Evolutionary conservation across 768 basidiomycete species (phyloP).

Genomic region (Termitomyces sp.): DNA sequence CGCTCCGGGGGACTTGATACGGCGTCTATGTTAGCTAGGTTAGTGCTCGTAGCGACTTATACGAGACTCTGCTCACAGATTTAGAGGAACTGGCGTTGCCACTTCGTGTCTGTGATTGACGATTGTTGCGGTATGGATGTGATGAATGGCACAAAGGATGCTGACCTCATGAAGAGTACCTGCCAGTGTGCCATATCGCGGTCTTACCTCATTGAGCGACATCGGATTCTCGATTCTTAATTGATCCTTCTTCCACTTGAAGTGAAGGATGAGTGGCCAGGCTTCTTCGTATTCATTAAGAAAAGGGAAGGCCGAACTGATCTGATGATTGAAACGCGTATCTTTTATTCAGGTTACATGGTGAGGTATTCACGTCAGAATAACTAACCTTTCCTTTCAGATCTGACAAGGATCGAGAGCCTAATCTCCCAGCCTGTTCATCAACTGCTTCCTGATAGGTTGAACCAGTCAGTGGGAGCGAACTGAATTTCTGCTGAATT

Average conservation of each 20-base stretch:
- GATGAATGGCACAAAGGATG: not conserved
- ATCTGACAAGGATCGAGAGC: not conserved
- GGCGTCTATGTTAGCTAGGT: no score
- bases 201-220: not conserved
- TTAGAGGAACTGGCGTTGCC: not conserved
- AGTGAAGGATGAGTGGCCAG: constrained; percentile 22
- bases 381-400: not conserved
- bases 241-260: not conserved
- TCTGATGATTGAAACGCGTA: not conserved
- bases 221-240: not conserved
- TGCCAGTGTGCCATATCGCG: not conserved
- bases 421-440: not conserved
- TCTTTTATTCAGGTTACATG: not conserved
- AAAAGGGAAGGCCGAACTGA: not conserved
- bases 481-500: not conserved
- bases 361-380: not conserved
- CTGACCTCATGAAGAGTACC: not conserved
- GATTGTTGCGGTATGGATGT: not conserved
- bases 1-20: not conserved
- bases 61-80: not conserved
- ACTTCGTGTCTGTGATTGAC: not conserved
- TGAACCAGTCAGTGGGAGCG: no score
- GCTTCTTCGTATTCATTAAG: constrained; percentile 14
- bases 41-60: not conserved
- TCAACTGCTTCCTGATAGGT: not conserved